These are phyloP conservation scores for Byssoonygena ceratinophila DNA, from an alignment of 2,329 filamentous ascomycete genomes.

Conservation along the genomic window DNA sequence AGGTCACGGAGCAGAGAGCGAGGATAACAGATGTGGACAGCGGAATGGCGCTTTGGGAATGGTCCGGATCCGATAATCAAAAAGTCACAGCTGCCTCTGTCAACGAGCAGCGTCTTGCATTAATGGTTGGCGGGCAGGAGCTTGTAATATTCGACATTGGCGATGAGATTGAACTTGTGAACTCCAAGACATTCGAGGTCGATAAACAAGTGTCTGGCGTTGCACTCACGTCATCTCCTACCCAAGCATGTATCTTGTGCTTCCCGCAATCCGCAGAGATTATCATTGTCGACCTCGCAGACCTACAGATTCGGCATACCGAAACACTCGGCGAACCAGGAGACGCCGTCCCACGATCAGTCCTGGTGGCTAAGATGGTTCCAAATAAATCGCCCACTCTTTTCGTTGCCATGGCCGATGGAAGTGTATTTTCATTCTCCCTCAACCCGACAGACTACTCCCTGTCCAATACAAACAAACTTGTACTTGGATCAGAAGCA, in stretches of 20 bases:
- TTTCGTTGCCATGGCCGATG: slow-evolving; percentile 84
- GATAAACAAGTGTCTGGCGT: slow-evolving; percentile 78
- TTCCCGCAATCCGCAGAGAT: slow-evolving; percentile 80
- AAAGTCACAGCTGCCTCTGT: slow-evolving; percentile 68
- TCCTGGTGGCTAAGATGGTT: slow-evolving; percentile 69
- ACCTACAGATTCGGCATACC: slow-evolving; percentile 55
- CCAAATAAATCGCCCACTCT: slow-evolving; percentile 58
- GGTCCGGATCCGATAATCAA: slow-evolving; percentile 34
- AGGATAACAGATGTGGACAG: slow-evolving; percentile 47
- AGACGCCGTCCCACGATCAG: slow-evolving; percentile 69
- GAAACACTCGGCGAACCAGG: slow-evolving; percentile 55
- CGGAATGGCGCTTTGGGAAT: slow-evolving; percentile 38
- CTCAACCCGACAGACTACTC: slow-evolving; percentile 52
- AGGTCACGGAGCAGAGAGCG: slow-evolving; percentile 59
- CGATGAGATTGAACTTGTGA: slow-evolving; percentile 46
- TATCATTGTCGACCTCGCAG: slow-evolving; percentile 58
- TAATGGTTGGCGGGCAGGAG: slow-evolving; percentile 65
- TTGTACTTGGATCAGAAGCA: slow-evolving; percentile 75
- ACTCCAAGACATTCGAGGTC: slow-evolving; percentile 50
- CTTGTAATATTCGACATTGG: slow-evolving; percentile 58
- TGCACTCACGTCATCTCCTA: slow-evolving; percentile 55
- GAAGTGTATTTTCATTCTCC: slow-evolving; percentile 74
- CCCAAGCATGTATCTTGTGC: slow-evolving; percentile 63
- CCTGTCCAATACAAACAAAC: slow-evolving; percentile 64
- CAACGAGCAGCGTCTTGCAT: slow-evolving; percentile 57